A percentile compares a stretch with the other conserved stretches of the same genome.
Evolutionary conservation across 331 rosid species (phyloP).

Genomic region (Phaseolus coccineus): DNA sequence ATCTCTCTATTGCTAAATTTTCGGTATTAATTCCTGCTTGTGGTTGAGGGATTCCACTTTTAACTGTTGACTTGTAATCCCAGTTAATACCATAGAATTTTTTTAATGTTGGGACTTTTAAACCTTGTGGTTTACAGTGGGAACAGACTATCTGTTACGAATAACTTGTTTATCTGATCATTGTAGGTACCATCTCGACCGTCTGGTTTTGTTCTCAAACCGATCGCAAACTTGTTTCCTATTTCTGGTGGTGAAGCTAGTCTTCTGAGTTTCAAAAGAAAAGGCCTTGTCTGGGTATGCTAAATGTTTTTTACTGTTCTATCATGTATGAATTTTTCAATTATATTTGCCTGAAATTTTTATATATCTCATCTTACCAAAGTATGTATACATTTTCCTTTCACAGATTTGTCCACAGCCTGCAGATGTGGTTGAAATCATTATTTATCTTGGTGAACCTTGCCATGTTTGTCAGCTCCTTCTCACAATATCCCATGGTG

Average conservation of each 20-base stretch:
- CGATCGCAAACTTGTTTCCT: conserved; percentile 80
- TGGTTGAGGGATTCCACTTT: conserved; percentile 21
- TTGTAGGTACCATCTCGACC: conserved; percentile 90
- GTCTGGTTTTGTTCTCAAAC: conserved; percentile 86
- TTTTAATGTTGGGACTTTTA: conserved; percentile 23
- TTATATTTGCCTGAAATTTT: conserved; percentile 9
- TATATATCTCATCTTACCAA: conserved; percentile 41
- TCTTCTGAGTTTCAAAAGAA: conserved; percentile 91
- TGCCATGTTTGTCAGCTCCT: conserved; percentile 99
- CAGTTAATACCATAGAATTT: conserved; percentile 1
- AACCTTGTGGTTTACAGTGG: conserved; percentile 26
- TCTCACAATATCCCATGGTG: conserved; percentile 98
- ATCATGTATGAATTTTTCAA: conserved; percentile 24
- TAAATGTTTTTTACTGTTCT: conserved; percentile 41
- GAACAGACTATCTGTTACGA: conserved; percentile 12
- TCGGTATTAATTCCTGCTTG: conserved; percentile 16
- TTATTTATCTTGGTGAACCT: conserved; percentile 95
- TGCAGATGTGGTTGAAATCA: conserved; percentile 89
- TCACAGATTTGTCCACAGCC: conserved; percentile 91
- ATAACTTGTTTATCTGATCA: conserved; percentile 45
- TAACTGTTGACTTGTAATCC: conserved; percentile 29
- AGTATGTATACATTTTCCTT: conserved; percentile 40
- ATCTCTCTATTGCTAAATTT: conserved; percentile 18
- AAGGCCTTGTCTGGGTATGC: conserved; percentile 85
- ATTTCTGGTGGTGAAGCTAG: conserved; percentile 75